These are phyloP conservation scores for Trametes meyenii DNA, from an alignment of 768 basidiomycete genomes.

Conservation along the genomic window DNA sequence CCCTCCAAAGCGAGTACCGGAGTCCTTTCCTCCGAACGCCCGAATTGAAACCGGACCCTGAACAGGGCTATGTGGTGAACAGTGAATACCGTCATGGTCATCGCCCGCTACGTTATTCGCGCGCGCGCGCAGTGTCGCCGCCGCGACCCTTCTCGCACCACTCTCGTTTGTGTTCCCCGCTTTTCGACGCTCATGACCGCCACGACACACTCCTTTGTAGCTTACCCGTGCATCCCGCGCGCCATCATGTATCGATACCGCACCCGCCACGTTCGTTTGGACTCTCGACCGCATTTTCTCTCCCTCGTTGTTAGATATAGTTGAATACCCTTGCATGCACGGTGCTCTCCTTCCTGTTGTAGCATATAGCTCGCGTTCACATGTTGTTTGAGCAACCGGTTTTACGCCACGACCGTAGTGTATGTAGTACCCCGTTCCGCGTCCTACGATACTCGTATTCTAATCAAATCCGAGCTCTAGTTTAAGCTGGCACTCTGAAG, in stretches of 20 bases:
- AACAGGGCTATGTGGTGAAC: no score
- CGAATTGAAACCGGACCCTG: no score
- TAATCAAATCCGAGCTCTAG: no score
- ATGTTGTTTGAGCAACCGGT: neutral
- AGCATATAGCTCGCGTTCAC: neutral
- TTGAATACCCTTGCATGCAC: no score
- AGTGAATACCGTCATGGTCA: neutral
- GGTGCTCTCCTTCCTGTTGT: neutral
- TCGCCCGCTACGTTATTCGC: neutral
- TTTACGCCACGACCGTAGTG: neutral
- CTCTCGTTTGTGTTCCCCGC: constrained; percentile 3
- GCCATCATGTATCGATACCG: constrained; percentile 4
- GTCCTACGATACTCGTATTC: no score
- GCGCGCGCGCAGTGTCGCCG: neutral
- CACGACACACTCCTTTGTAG: constrained; percentile 15
- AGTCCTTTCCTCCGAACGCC: neutral
- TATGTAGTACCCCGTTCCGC: no score
- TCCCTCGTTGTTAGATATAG: neutral
- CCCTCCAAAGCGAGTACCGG: neutral
- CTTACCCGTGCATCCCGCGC: neutral
- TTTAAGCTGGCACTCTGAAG: no score
- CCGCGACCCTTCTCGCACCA: neutral
- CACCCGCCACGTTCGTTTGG: constrained; percentile 1
- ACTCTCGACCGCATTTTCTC: neutral
- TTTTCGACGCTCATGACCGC: constrained; percentile 9